These are phyloP conservation scores for Lactarius trivialis DNA, from an alignment of 768 basidiomycete species.

Conservation along the genomic window DNA sequence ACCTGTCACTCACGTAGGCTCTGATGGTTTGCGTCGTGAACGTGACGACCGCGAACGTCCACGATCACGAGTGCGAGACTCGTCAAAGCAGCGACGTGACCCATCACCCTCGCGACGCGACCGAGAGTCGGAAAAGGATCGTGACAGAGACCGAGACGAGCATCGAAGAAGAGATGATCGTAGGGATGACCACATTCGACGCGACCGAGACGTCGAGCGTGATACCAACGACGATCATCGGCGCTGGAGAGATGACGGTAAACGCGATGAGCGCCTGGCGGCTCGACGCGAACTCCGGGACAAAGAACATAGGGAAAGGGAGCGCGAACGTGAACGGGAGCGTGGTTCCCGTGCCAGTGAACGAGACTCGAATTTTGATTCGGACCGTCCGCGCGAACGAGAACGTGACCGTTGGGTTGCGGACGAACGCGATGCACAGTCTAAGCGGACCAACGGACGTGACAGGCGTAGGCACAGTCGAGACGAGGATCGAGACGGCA, in stretches of 20 bases:
- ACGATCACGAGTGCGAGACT: constrained; percentile 57
- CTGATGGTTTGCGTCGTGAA: constrained; percentile 49
- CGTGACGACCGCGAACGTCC: constrained; percentile 60
- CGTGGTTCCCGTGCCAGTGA: constrained; percentile 32
- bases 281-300: constrained; percentile 49
- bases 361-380: constrained; percentile 23
- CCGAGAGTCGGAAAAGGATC: constrained; percentile 32
- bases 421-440: constrained; percentile 66
- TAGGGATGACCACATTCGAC: constrained; percentile 34
- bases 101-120: constrained; percentile 40
- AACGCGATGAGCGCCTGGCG: constrained; percentile 67
- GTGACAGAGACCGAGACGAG: constrained; percentile 28
- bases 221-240: constrained; percentile 63
- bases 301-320: constrained; percentile 33
- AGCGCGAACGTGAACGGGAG: constrained; percentile 37
- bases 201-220: constrained; percentile 38
- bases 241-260: constrained; percentile 79
- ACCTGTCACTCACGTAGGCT: constrained; percentile 32
- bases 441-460: constrained; percentile 52
- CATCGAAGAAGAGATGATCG: constrained; percentile 40
- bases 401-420: constrained; percentile 47
- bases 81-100: constrained; percentile 56
- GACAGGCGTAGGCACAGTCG: constrained; percentile 54
- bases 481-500: constrained; percentile 37
- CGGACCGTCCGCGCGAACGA: constrained; percentile 29